These are phyloP conservation scores for Mycotypha africana DNA, from an alignment of 371 early-diverging fungal genomes.

Conservation along the genomic window DNA sequence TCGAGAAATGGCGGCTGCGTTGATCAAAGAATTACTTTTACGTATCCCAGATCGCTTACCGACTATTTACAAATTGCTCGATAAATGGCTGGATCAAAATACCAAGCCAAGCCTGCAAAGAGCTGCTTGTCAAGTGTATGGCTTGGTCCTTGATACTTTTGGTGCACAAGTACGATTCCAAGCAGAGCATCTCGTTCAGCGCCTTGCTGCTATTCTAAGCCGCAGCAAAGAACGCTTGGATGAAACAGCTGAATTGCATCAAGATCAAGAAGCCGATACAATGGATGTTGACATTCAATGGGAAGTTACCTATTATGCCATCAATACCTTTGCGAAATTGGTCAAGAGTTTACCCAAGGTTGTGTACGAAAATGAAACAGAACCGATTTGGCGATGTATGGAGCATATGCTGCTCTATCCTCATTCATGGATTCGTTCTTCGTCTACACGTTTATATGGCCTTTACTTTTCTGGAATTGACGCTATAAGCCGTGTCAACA, in stretches of 20 bases:
- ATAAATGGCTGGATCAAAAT: slow-evolving; percentile 66
- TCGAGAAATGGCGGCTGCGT: slow-evolving; percentile 77
- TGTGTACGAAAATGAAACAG: slow-evolving; percentile 34
- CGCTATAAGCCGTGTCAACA: slow-evolving; percentile 44
- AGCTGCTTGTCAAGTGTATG: slow-evolving; percentile 81
- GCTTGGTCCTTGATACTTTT: slow-evolving; percentile 73
- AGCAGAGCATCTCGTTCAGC: slow-evolving; percentile 42
- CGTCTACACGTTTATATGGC: slow-evolving; percentile 72
- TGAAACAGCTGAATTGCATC: slow-evolving; percentile 24
- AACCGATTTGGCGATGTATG: slow-evolving; percentile 53
- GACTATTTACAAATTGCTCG: slow-evolving; percentile 55
- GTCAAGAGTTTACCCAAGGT: slow-evolving; percentile 51
- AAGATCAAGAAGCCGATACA: slow-evolving; percentile 35
- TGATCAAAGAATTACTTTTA: slow-evolving; percentile 63
- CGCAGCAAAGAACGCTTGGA: slow-evolving; percentile 42
- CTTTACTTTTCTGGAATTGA: slow-evolving; percentile 65
- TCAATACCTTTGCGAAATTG: slow-evolving; percentile 71
- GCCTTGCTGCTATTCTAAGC: slow-evolving; percentile 46
- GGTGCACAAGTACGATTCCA: slow-evolving; percentile 54
- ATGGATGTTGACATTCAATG: slow-evolving; percentile 64
- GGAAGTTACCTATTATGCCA: slow-evolving; percentile 80
- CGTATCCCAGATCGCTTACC: slow-evolving; percentile 49
- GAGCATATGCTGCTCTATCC: slow-evolving; percentile 70
- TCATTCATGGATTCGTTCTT: slow-evolving; percentile 84
- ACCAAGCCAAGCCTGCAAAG: slow-evolving; percentile 59